A percentile compares a stretch with the other conserved stretches of the same genome.
Conservation (phyloP, 257 asterid genomes). For the Cruciata laevipes region DNA sequence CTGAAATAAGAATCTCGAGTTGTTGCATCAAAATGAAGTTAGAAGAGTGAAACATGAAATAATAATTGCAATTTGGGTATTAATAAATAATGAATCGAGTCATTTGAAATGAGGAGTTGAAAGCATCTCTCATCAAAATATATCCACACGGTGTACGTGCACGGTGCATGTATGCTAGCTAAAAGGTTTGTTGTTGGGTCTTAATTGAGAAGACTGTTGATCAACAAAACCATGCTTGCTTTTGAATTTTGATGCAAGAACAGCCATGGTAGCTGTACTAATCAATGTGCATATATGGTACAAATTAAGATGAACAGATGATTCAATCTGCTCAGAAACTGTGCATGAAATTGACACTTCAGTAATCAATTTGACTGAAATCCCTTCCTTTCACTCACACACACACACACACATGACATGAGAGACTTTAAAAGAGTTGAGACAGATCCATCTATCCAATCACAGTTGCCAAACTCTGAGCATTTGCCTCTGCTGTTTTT, state of each 20-base stretch:
- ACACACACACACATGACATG: conserved; percentile 4
- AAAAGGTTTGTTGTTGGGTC: background rate
- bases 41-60: no score
- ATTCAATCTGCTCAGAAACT: conserved; percentile 20
- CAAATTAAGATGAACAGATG: conserved; percentile 3
- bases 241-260: background rate
- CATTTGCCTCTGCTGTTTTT: conserved; percentile 4
- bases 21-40: no score
- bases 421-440: no score
- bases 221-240: background rate
- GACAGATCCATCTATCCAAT: background rate
- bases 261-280: background rate
- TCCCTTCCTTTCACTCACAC: conserved; percentile 11
- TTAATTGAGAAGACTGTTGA: conserved; percentile 3
- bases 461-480: conserved; percentile 1
- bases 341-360: conserved; percentile 49
- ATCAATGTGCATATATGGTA: background rate
- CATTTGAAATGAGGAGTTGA: background rate
- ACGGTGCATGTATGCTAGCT: background rate
- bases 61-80: no score
- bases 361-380: conserved; percentile 32
- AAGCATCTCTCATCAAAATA: background rate
- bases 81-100: no score
- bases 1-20: no score
- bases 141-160: background rate